Evolutionary conservation across 495 filamentous ascomycete genomes (phyloP).

Genomic region (Astrothelium macrocarpum): DNA sequence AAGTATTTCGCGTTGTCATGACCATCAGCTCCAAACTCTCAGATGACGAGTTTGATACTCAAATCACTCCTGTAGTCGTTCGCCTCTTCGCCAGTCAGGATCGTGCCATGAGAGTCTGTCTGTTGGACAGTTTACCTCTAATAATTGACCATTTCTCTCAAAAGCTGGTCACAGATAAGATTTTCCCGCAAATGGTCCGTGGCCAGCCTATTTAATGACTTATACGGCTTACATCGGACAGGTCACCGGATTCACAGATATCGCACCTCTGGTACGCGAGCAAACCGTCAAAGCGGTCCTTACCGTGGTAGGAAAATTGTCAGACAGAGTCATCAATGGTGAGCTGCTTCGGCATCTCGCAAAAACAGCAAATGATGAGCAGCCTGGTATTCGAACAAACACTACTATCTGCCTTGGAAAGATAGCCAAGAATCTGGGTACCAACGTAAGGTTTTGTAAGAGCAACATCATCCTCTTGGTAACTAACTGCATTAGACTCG

Average conservation of each 20-base stretch:
- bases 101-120: conserved; percentile 80
- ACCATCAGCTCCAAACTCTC: conserved; percentile 81
- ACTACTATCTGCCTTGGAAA: conserved; percentile 96
- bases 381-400: conserved; percentile 94
- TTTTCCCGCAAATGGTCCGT: conserved; percentile 82
- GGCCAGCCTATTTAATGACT: background rate
- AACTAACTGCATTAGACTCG: conserved; percentile 44
- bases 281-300: conserved; percentile 92
- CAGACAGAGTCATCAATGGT: conserved; percentile 85
- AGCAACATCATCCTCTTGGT: background rate
- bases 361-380: conserved; percentile 94
- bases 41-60: conserved; percentile 78
- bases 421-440: conserved; percentile 79
- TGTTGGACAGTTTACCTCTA: conserved; percentile 75
- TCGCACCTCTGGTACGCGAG: conserved; percentile 83
- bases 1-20: conserved; percentile 78
- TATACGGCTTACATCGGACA: conserved; percentile 20
- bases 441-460: conserved; percentile 40
- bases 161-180: conserved; percentile 89
- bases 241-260: conserved; percentile 86
- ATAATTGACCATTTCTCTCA: conserved; percentile 90
- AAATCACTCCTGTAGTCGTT: conserved; percentile 76
- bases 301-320: conserved; percentile 74
- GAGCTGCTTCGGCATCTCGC: conserved; percentile 85
- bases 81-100: conserved; percentile 86